Base-by-base conservation (phyloP, 495 filamentous ascomycete species). In the Lophium mytilinum region DNA sequence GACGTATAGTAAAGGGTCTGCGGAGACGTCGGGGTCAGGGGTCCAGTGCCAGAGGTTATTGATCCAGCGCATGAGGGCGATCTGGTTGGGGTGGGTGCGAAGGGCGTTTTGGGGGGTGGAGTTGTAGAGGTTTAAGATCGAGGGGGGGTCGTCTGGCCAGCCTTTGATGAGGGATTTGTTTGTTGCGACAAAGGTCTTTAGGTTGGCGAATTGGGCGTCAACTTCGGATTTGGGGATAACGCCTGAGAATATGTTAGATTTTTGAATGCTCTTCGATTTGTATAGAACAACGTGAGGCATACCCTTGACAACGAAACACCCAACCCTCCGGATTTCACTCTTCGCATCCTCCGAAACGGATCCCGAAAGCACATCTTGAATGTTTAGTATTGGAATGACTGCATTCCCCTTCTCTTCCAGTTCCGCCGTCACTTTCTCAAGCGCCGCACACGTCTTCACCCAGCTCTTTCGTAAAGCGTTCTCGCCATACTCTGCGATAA, bases 71-170 rank as follows among this genome's bases (percentile, higher is more conserved):
- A 61, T 56, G 4, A 66, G 33, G 4, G 9, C 30, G 19, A 66
- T 43, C 36, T 63, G 61, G 50, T 64, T 54, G 17, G 64, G 57
- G 43, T 63, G 64, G 0, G 64, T 61, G n/a, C 64, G 61, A 42
- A 53, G 14, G 8, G 56, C 54, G 6, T 53, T 24, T 40, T 66
- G 64, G 10, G 61, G 61, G 36, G 64, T 61, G 15, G 61, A 58
- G 34, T 54, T 42, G 46, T 61, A 64, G n/a, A 66, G 48, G 21
- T 47, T 52, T n/a, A 66, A 45, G 18, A 66, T 55, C 37, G 49
- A 55, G 11, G 64, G 61, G 4, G 52, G 56, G 4, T 48, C 50
- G 21, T 17, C 45, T 34, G 63, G 63, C 56, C 60, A 66, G n/a
- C 63, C 63, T 50, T 40, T 57, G 24, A 62, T 50, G n/a, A 17